A percentile compares a stretch with the other conserved stretches of the same genome.
These are phyloP conservation scores for Cyclaneusma minus DNA, from an alignment of 2,329 filamentous ascomycete species.

Conservation along the genomic window DNA sequence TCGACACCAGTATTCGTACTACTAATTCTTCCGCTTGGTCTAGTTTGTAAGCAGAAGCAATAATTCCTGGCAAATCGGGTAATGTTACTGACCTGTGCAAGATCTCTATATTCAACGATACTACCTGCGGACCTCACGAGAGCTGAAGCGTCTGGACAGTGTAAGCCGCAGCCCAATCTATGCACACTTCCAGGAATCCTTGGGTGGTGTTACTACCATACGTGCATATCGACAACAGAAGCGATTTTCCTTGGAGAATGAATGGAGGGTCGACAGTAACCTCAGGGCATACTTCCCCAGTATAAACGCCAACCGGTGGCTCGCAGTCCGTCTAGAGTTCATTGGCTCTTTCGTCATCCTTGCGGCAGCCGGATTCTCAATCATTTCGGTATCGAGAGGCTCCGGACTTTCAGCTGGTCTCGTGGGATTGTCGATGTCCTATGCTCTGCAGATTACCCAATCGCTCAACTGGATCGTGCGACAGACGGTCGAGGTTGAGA, in stretches of 20 bases:
- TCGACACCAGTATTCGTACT: constrained; percentile 68
- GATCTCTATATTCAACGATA: constrained; percentile 81
- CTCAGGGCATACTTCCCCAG: constrained; percentile 90
- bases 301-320: constrained; percentile 86
- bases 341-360: constrained; percentile 91
- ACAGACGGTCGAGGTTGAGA: constrained; percentile 98
- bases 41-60: constrained; percentile 53
- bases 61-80: not conserved
- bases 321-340: constrained; percentile 88
- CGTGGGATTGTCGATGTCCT: constrained; percentile 92
- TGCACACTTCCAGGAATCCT: constrained; percentile 94
- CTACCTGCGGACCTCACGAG: constrained; percentile 88
- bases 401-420: constrained; percentile 51
- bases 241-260: constrained; percentile 82
- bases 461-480: constrained; percentile 98
- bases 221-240: constrained; percentile 82
- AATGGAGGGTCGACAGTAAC: constrained; percentile 94
- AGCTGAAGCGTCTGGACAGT: constrained; percentile 90
- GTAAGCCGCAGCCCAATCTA: constrained; percentile 93
- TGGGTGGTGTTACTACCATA: constrained; percentile 88
- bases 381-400: constrained; percentile 61
- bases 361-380: constrained; percentile 65
- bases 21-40: constrained; percentile 65
- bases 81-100: not conserved
- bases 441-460: constrained; percentile 90